Percentiles rank a stretch among this genome's conserved stretches.
Conservation (phyloP, 2,329 filamentous ascomycete genomes). For the Diatrype stigma region DNA sequence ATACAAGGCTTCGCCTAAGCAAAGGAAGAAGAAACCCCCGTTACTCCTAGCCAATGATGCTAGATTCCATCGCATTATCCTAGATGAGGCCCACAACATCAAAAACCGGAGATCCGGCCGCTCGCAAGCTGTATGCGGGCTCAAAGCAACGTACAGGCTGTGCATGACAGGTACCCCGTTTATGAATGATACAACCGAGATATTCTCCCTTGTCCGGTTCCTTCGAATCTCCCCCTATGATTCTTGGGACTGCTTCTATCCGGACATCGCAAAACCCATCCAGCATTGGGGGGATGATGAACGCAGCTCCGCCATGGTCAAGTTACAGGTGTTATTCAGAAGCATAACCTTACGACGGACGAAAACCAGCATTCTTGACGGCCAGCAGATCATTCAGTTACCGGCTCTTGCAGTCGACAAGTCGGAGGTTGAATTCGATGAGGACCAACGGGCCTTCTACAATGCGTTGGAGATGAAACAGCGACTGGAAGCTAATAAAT, state of each 20-base stretch:
- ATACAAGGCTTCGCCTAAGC: slow-evolving; percentile 53
- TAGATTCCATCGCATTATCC: slow-evolving; percentile 68
- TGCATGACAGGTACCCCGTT: slow-evolving; percentile 82
- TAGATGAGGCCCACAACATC: slow-evolving; percentile 80
- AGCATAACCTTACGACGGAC: slow-evolving; percentile 79
- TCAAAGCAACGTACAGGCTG: slow-evolving; percentile 63
- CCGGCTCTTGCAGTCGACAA: slow-evolving; percentile 61
- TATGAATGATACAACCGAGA: slow-evolving; percentile 81
- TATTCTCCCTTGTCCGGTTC: slow-evolving; percentile 76
- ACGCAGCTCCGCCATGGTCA: slow-evolving; percentile 53
- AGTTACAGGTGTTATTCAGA: slow-evolving; percentile 72
- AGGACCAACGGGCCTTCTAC: slow-evolving; percentile 65
- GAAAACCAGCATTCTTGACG: slow-evolving; percentile 76
- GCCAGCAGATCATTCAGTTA: slow-evolving; percentile 68
- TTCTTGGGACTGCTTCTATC: slow-evolving; percentile 58
- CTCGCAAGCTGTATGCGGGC: slow-evolving; percentile 54
- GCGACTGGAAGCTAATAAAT: slow-evolving; percentile 22
- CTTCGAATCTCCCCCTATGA: slow-evolving; percentile 74
- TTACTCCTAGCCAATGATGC: slow-evolving; percentile 41
- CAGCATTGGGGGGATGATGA: slow-evolving; percentile 47
- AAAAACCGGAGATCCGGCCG: slow-evolving; percentile 68
- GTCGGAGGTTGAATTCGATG: slow-evolving; percentile 59
- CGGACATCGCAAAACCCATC: slow-evolving; percentile 31
- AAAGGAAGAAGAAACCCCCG: slow-evolving; percentile 49
- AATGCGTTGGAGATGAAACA: slow-evolving; percentile 41